phyloP scores from a whole-genome alignment of 306 rosid species.

The Begonia masoniana region DNA sequence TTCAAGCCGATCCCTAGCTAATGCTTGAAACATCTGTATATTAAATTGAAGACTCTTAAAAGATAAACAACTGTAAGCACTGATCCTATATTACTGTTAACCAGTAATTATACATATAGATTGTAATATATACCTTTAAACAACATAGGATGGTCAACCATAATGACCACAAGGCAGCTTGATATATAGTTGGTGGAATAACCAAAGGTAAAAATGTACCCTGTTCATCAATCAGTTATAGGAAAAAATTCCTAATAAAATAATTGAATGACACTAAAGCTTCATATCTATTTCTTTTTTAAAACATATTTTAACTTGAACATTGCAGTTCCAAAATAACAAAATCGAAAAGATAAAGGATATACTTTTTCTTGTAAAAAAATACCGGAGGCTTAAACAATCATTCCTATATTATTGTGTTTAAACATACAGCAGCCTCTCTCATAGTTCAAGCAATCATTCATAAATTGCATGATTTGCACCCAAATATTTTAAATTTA shows the following conservation, averaged over 20 bases:
- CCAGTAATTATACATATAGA: not conserved
- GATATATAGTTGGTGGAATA: conserved; percentile 77
- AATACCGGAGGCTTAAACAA: too few species aligned
- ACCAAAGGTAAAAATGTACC: conserved; percentile 83
- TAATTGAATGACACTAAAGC: not conserved
- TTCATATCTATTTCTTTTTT: not conserved
- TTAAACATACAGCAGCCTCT: too few species aligned
- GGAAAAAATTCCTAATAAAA: too few species aligned
- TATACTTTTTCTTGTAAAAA: not conserved
- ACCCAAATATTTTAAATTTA: too few species aligned
- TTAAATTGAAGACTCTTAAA: conserved; percentile 6
- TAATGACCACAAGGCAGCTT: conserved; percentile 74
- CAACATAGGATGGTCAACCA: conserved; percentile 88
- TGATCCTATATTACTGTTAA: not conserved
- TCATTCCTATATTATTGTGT: too few species aligned
- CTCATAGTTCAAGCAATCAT: too few species aligned
- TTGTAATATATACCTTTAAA: conserved; percentile 52
- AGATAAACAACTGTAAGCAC: not conserved
- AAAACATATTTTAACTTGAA: not conserved
- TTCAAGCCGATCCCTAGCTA: conserved; percentile 93
- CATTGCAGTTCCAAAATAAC: not conserved
- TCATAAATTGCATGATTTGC: too few species aligned
- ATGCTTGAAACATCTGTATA: conserved; percentile 91
- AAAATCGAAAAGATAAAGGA: not conserved
- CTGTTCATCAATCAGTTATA: conserved; percentile 19